Evolutionary conservation across 2,329 filamentous ascomycete species (phyloP).

Genomic region (Talaromyces albobiverticillius): DNA sequence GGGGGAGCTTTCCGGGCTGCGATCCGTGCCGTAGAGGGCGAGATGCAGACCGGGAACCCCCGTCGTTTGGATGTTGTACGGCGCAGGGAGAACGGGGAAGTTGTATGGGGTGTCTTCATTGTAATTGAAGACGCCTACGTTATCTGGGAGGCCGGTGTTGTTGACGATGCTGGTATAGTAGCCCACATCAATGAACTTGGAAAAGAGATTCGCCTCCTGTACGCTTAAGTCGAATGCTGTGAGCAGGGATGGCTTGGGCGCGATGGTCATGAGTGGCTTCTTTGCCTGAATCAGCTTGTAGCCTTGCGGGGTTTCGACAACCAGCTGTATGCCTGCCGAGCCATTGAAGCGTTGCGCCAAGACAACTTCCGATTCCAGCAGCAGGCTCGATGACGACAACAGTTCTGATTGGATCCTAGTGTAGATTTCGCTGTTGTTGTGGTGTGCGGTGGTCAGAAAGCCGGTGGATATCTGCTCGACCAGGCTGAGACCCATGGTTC

Average conservation of each 20-base stretch:
- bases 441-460: conserved; percentile 30
- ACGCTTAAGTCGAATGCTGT: conserved; percentile 33
- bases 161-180: conserved; percentile 41
- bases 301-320: conserved; percentile 24
- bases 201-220: conserved; percentile 36
- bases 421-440: conserved; percentile 42
- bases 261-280: conserved; percentile 36
- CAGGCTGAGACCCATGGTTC: conserved; percentile 29
- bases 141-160: conserved; percentile 36
- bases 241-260: conserved; percentile 33
- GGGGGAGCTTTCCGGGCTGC: conserved; percentile 18
- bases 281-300: conserved; percentile 30
- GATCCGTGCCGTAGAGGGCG: conserved; percentile 18
- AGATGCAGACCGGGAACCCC: conserved; percentile 18
- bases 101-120: conserved; percentile 27
- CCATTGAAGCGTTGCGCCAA: not conserved
- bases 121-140: conserved; percentile 18
- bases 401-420: conserved; percentile 28
- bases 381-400: not conserved
- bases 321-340: conserved; percentile 17
- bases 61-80: conserved; percentile 25
- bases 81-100: conserved; percentile 29
- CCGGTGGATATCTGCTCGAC: conserved; percentile 30
- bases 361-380: not conserved
- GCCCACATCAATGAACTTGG: conserved; percentile 33